Evolutionary conservation across 2,329 filamentous ascomycete genomes (phyloP).

Genomic region (Xylariales sp.): DNA sequence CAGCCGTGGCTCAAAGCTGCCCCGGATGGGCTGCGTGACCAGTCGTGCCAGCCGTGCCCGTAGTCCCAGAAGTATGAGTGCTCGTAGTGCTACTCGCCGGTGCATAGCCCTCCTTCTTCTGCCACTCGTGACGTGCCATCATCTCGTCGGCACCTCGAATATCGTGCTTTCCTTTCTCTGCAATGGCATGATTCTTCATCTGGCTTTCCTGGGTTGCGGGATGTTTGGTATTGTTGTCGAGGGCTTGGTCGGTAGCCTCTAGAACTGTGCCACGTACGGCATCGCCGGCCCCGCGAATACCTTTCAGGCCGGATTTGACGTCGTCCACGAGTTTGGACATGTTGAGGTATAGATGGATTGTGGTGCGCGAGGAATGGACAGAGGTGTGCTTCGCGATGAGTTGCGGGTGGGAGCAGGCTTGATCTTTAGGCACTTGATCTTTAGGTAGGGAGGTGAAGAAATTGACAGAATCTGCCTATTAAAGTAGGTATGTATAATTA

Average conservation of each 20-base stretch:
- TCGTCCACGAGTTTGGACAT: conserved; percentile 28
- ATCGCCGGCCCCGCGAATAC: conserved; percentile 27
- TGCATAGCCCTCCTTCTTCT: neutral
- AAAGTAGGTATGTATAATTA: too few relatives aligned
- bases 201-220: conserved; percentile 18
- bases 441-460: too few relatives aligned
- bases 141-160: conserved; percentile 19
- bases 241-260: conserved; percentile 23
- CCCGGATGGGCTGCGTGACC: too few relatives aligned
- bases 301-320: conserved; percentile 27
- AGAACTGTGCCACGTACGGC: conserved; percentile 25
- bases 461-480: too few relatives aligned
- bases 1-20: too few relatives aligned
- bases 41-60: neutral
- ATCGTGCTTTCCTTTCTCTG: conserved; percentile 22
- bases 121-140: conserved; percentile 19
- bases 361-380: too few relatives aligned
- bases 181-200: conserved; percentile 19
- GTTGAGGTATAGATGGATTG: too few relatives aligned
- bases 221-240: conserved; percentile 22
- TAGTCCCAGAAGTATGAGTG: neutral
- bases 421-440: too few relatives aligned
- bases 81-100: neutral
- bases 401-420: too few relatives aligned
- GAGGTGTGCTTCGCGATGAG: too few relatives aligned